Base-by-base conservation (phyloP, 805 yeast genomes). In the Monosporozyma unispora region DNA sequence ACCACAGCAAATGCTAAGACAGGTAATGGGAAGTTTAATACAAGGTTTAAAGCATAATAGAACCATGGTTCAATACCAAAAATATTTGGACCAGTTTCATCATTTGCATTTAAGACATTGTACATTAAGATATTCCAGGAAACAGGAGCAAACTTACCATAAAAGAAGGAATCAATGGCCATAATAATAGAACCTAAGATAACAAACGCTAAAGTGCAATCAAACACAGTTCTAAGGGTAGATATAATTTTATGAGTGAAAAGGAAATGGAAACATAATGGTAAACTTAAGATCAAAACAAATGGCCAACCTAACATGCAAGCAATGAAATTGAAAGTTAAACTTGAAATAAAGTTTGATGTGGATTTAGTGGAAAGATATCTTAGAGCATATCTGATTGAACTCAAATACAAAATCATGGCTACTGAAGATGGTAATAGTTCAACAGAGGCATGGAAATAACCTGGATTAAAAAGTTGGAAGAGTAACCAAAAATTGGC, bases 291-390 rank as follows among this genome's bases (percentile, higher is more conserved):
- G 0, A 76, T 80, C 50, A 87, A 65, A 0, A 83, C 78, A 64
- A 90, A 91, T 1, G 97, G 97, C 97, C 97, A 91, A 1, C 97
- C 97, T 28, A 85, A 54, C 2, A 90, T 59, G 0, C 91, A 91
- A 4, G 89, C 95, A n/a, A 84, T 54, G 19, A 66, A 57, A 46
- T 61, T 60, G 45, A 57, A 61, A 1, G 59, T 49, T n/a, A 65
- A 48, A 44, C 66, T 57, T 18, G 56, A 53, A 23, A 61, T 51
- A 48, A 67, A 64, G 29, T 54, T 54, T 1, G 51, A 42, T 7
- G 50, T 54, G 3, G 60, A 54, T 3, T 57, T 57, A 3, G 53
- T 56, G 0, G 66, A 58, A 23, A 63, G 40, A 48, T 66, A 63
- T n/a, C 62, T 53, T 38, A 63, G 45, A 33, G 60, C 51, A 52